phyloP scores from a whole-genome alignment of 345 rosid genomes.

The Melastoma malabathricum region DNA sequence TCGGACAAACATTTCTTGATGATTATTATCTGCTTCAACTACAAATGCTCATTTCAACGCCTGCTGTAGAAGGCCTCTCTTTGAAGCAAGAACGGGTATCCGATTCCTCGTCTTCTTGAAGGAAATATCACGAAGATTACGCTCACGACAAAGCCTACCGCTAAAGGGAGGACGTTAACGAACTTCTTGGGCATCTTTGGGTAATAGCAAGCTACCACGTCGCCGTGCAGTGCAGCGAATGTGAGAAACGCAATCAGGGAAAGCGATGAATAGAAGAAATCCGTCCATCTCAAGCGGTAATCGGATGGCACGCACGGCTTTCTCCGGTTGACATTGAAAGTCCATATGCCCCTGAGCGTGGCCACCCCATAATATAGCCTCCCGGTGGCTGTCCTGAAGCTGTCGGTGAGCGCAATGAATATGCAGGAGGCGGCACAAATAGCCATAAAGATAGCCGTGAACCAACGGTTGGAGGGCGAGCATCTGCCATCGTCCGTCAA shows the following conservation, averaged over 20 bases:
- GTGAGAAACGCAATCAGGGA: slow-evolving; percentile 28
- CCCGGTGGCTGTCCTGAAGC: slow-evolving; percentile 26
- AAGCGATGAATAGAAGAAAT: slow-evolving; percentile 26
- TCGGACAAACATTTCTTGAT: no score
- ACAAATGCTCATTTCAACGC: slow-evolving; percentile 1
- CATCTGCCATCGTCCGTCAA: slow-evolving; percentile 34
- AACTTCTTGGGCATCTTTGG: slow-evolving; percentile 27
- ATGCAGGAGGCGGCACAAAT: slow-evolving; percentile 27
- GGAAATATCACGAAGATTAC: slow-evolving; percentile 27
- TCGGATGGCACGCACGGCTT: slow-evolving; percentile 26
- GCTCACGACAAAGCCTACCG: slow-evolving; percentile 24
- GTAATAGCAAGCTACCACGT: slow-evolving; percentile 30
- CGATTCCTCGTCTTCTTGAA: slow-evolving; percentile 35
- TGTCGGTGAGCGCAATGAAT: slow-evolving; percentile 28
- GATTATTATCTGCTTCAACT: no score
- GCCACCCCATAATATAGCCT: slow-evolving; percentile 35
- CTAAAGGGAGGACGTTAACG: slow-evolving; percentile 24
- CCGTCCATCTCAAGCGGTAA: slow-evolving; percentile 31
- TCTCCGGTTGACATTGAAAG: slow-evolving; percentile 27
- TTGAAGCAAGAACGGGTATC: slow-evolving; percentile 29
- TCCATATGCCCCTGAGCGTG: slow-evolving; percentile 32
- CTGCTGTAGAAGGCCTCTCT: slow-evolving; percentile 20
- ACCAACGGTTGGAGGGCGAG: slow-evolving; percentile 19
- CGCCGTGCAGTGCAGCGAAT: slow-evolving; percentile 26
- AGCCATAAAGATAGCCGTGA: slow-evolving; percentile 22